A percentile compares a stretch with the other conserved stretches of the same genome.
These are phyloP conservation scores for Calonectria hawksworthii DNA, from an alignment of 2,329 filamentous ascomycete genomes.

Conservation along the genomic window DNA sequence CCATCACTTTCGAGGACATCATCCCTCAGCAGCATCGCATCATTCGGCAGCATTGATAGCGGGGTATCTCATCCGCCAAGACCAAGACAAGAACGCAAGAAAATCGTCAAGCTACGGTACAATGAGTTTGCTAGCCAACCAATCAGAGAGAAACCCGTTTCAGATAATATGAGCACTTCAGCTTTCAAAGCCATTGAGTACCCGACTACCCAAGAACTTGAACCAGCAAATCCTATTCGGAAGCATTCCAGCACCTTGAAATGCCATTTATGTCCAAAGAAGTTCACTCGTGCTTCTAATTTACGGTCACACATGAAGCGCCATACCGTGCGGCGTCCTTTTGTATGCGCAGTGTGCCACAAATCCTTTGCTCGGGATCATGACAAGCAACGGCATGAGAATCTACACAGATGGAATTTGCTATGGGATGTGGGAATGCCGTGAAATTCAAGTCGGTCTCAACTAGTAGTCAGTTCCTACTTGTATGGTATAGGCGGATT, in stretches of 20 bases:
- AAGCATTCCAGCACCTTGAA: not conserved
- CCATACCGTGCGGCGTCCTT: not conserved
- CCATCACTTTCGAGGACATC: not conserved
- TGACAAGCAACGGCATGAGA: not conserved
- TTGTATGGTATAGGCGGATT: not conserved
- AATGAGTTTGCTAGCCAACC: not conserved
- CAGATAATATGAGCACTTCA: not conserved
- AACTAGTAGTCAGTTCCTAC: not conserved
- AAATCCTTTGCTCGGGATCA: not conserved
- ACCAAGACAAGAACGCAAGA: not conserved
- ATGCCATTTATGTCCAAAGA: not conserved
- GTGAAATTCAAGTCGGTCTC: not conserved
- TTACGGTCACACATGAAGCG: not conserved
- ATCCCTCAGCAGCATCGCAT: not conserved
- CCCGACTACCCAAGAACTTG: not conserved
- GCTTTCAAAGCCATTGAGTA: not conserved
- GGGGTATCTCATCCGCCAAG: not conserved
- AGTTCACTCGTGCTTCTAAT: not conserved
- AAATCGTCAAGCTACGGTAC: not conserved
- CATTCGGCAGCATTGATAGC: not conserved
- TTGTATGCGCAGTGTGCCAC: not conserved
- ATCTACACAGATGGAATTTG: not conserved
- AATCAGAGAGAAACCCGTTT: too few relatives aligned
- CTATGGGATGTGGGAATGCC: not conserved
- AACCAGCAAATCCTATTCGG: not conserved